Base-by-base conservation (phyloP, 176 grass and related monocot species). In the Oryza meyeriana region DNA sequence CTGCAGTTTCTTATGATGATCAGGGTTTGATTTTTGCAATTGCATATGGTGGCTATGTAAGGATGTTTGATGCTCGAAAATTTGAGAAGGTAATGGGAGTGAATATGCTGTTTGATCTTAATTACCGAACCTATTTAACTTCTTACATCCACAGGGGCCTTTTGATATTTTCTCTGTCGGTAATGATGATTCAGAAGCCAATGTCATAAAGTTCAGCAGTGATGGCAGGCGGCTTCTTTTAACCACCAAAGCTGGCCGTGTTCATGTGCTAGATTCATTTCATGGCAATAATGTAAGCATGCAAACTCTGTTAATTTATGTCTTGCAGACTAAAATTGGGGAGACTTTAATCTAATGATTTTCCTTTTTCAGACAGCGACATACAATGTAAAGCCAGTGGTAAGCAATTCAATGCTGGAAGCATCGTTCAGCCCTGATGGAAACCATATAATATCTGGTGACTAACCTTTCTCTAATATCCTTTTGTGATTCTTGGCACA, bases 381-480 rank as follows among this genome's bases (percentile, higher is more conserved):
- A 1, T 95, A 83, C 77, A 95, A 91, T 76, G 90, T 98, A 12
- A 98, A 98, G 61, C 96, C 96, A 70, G 93, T 86, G n/a, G 25
- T 90, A 66, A 90, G 81, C 42, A 78, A 93, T 45, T 88, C 90
- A 62, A 95, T 90, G 32, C 71, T 98, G 64, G 96, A 98, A 77
- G 96, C 96, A 69, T 95, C 96, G 48, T 98, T 98, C 55, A 98
- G 96, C 85, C 96, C 93, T 78, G 96, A 98, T 80, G 96, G 92
- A 85, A 93, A 90, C 79, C 92, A 95, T 91, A 79, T 93, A 52
- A 77, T 98, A 86, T 93, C 93, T 83, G 96, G 96, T 95, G 64
- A 86, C 62, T 38, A 71, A 59, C n/a, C 12, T 16, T 69, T 38
- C 20, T 9, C 73, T 75, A 3, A 67, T 10, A 4, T 8, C 1